These are phyloP conservation scores for Kuraishia floccosa DNA, from an alignment of 805 yeast genomes.

Conservation along the genomic window DNA sequence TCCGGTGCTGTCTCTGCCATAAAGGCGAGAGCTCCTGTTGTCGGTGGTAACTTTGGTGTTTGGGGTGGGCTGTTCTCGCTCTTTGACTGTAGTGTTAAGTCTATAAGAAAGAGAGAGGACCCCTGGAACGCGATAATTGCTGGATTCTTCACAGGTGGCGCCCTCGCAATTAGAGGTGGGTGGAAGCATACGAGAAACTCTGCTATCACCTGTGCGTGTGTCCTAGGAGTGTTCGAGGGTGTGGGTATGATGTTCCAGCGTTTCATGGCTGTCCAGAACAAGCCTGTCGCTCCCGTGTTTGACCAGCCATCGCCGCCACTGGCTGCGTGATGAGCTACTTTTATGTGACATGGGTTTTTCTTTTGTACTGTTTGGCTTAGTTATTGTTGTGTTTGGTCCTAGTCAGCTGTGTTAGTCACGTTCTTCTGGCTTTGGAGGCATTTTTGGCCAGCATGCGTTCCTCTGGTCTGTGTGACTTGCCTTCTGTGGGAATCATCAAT, in stretches of 20 bases:
- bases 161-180: constrained; percentile 97
- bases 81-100: constrained; percentile 92
- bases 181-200: constrained; percentile 94
- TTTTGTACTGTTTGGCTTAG: too few species aligned
- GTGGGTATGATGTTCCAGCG: constrained; percentile 95
- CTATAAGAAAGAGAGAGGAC: constrained; percentile 93
- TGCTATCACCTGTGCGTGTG: constrained; percentile 95
- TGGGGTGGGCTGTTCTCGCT: constrained; percentile 99
- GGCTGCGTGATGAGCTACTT: constrained; percentile 8
- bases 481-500: too few species aligned
- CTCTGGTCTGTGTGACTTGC: too few species aligned
- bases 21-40: constrained; percentile 94
- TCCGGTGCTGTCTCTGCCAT: constrained; percentile 83
- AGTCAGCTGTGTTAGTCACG: too few species aligned
- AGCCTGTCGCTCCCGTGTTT: constrained; percentile 52
- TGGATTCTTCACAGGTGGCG: constrained; percentile 97
- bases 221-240: constrained; percentile 95
- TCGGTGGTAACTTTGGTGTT: constrained; percentile 97
- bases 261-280: constrained; percentile 74
- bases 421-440: too few species aligned
- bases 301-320: constrained; percentile 25
- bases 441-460: too few species aligned
- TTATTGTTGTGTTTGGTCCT: too few species aligned
- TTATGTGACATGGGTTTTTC: too few species aligned
- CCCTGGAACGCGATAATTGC: constrained; percentile 98